Percentiles rank a stretch among this genome's conserved stretches.
These are phyloP conservation scores for Penicillium sp. DNA, from an alignment of 2,329 filamentous ascomycete species.

Conservation along the genomic window DNA sequence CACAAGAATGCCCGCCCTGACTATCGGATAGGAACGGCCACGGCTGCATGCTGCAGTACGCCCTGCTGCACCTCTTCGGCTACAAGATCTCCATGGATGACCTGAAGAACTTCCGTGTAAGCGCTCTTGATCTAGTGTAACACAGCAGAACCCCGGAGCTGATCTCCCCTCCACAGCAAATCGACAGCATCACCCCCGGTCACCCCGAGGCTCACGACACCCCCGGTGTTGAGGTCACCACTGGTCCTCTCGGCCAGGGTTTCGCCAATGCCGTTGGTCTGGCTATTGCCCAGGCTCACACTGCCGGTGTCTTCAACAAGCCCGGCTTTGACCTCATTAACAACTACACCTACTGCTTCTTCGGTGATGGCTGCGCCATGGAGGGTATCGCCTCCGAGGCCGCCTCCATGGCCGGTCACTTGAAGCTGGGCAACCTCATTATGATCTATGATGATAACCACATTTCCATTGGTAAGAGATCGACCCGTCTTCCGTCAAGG, in stretches of 20 bases:
- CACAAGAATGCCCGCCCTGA: conserved; percentile 3
- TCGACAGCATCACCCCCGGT: conserved; percentile 81
- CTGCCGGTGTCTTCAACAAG: conserved; percentile 91
- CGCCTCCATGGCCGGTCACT: conserved; percentile 84
- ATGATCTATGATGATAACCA: conserved; percentile 98
- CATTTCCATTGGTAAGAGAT: conserved; percentile 67
- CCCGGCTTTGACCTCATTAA: conserved; percentile 82
- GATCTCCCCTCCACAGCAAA: conserved; percentile 45
- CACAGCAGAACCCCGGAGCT: conserved; percentile 2
- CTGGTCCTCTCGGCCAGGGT: conserved; percentile 94
- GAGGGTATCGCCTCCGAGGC: conserved; percentile 95
- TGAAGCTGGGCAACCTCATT: conserved; percentile 97
- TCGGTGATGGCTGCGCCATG: conserved; percentile 98
- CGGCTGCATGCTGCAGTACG: conserved; percentile 99
- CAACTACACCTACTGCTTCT: conserved; percentile 96
- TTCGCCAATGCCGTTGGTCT: conserved; percentile 96
- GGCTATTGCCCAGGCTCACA: conserved; percentile 92
- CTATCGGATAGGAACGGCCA: conserved; percentile 73
- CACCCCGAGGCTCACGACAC: conserved; percentile 97
- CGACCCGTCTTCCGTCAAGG: not conserved
- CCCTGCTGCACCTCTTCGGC: conserved; percentile 92
- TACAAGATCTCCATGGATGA: conserved; percentile 83
- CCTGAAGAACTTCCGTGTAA: conserved; percentile 91
- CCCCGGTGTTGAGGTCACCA: conserved; percentile 95
- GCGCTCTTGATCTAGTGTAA: conserved; percentile 34